Percentiles rank a stretch among this genome's conserved stretches.
phyloP scores from a whole-genome alignment of 345 rosid genomes.

The Turnera subulata region DNA sequence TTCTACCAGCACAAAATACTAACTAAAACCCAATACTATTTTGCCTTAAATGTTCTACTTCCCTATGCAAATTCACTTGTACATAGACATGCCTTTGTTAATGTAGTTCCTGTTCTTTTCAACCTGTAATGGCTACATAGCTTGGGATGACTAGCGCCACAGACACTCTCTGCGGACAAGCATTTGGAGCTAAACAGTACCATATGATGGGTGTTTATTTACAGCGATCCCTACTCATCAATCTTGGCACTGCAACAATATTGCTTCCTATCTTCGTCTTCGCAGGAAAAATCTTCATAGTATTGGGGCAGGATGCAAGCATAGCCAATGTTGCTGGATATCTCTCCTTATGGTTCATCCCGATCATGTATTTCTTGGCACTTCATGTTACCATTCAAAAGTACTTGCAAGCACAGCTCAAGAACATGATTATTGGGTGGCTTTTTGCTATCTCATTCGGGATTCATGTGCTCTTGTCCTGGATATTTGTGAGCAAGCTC shows the following conservation, averaged over 20 bases:
- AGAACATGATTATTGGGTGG: conserved; percentile 30
- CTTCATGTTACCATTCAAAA: conserved; percentile 21
- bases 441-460: conserved; percentile 16
- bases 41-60: too few relatives aligned
- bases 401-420: conserved; percentile 40
- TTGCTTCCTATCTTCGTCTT: conserved; percentile 16
- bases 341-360: conserved; percentile 15
- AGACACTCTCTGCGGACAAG: conserved; percentile 40
- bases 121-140: too few relatives aligned
- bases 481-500: too few relatives aligned
- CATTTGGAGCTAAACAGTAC: conserved; percentile 33
- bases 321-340: conserved; percentile 8
- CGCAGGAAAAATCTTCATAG: conserved; percentile 1
- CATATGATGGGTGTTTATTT: conserved; percentile 34
- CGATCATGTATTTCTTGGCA: conserved; percentile 1
- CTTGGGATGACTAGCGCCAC: conserved; percentile 43
- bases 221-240: conserved; percentile 27
- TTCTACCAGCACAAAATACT: too few relatives aligned
- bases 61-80: too few relatives aligned
- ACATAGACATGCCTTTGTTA: background rate
- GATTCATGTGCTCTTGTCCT: conserved; percentile 22
- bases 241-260: conserved; percentile 3
- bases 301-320: background rate
- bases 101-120: too few relatives aligned
- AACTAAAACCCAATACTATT: too few relatives aligned